Evolutionary conservation across 305 asterid species (phyloP).

Genomic region (Solanum hybrid): DNA sequence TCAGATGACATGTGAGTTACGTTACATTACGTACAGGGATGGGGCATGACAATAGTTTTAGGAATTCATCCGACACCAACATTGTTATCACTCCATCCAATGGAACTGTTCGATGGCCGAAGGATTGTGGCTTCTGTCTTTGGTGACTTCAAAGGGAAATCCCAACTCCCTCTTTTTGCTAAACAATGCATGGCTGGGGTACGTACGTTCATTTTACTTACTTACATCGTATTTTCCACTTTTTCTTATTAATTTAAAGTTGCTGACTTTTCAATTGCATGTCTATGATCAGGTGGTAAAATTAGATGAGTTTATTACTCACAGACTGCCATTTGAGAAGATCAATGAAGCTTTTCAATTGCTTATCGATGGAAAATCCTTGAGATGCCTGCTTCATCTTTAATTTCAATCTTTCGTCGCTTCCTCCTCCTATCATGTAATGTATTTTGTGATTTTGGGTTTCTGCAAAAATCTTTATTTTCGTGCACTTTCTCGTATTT

Average conservation of each 20-base stretch:
- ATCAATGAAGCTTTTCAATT: constrained; percentile 65
- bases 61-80: constrained; percentile 73
- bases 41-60: constrained; percentile 68
- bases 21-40: constrained; percentile 38
- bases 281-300: constrained; percentile 46
- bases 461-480: background rate
- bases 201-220: background rate
- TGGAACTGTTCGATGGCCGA: constrained; percentile 83
- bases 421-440: background rate
- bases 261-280: background rate
- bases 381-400: constrained; percentile 69
- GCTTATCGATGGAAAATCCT: constrained; percentile 61
- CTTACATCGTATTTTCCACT: background rate
- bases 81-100: constrained; percentile 77
- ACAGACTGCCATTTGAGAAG: constrained; percentile 54
- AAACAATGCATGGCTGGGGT: constrained; percentile 67
- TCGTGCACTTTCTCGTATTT: background rate
- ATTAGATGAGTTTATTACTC: constrained; percentile 79
- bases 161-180: constrained; percentile 67
- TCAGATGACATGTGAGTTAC: too few species aligned
- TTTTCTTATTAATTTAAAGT: background rate
- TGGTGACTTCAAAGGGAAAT: constrained; percentile 84
- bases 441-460: background rate
- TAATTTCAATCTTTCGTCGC: too few species aligned
- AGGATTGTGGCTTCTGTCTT: constrained; percentile 67